Evolutionary conservation across 805 yeast species (phyloP), one percentile per base, ranked within the genome.

Genomic region (Diddensiella santjacobensis): DNA sequence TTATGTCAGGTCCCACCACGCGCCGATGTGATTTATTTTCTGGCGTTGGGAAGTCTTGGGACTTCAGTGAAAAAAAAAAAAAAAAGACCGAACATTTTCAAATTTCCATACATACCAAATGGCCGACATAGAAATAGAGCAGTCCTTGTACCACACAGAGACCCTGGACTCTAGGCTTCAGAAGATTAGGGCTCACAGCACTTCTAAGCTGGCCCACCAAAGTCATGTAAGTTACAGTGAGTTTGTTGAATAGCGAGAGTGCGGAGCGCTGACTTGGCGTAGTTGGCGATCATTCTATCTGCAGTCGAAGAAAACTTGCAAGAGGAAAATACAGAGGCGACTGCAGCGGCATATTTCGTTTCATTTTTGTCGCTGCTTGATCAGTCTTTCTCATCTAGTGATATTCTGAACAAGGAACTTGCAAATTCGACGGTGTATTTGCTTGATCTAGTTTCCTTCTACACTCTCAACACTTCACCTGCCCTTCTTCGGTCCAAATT

Each of bases 221-320:
- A 85, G 84, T 61, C 88, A 84, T 62, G 65, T 64, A 56, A 30
- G 63, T 49, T n/a, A 8, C 13, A 26, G n/a, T n/a, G n/a, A n/a
- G n/a, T n/a, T n/a, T n/a, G n/a, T n/a, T n/a, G n/a, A n/a, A n/a
- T n/a, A n/a, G n/a, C n/a, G n/a, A n/a, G n/a, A n/a, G n/a, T n/a
- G n/a, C n/a, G n/a, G n/a, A n/a, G n/a, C n/a, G n/a, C n/a, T n/a
- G n/a, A n/a, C n/a, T n/a, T n/a, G n/a, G n/a, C 11, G 13, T 48
- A 55, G 59, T 72, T 87, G 54, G 96, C 96, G 5, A 69, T 87
- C 22, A 82, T 91, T 48, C 73, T 93, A 42, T 77, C 84, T 19
- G 96, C 97, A 2, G 90, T 93, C 42, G 99, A 93, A 64, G 96
- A 87, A 58, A 87, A 87, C 57, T 75, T 93, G 39, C 73, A 75